These are phyloP conservation scores for Aspergillus fumigatiaffinis DNA, from an alignment of 2,329 filamentous ascomycete genomes.

Conservation along the genomic window DNA sequence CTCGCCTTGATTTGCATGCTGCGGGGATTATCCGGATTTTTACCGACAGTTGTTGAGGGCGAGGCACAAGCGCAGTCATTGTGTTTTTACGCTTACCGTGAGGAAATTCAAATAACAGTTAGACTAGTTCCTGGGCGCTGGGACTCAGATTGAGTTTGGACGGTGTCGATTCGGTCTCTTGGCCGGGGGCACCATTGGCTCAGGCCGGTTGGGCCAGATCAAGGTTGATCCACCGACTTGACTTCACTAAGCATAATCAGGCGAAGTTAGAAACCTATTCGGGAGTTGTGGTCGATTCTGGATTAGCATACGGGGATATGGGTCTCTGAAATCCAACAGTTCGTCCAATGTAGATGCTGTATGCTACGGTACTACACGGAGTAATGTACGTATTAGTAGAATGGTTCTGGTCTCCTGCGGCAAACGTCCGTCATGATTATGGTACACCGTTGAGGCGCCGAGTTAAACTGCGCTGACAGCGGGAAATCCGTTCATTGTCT, in stretches of 20 bases:
- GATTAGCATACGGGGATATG: background rate
- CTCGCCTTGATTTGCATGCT: too few species aligned
- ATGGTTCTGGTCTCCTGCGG: background rate
- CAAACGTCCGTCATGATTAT: background rate
- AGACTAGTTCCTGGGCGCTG: background rate
- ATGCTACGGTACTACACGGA: background rate
- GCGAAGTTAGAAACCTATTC: background rate
- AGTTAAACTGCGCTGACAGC: background rate
- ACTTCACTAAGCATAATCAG: background rate
- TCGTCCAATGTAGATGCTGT: background rate
- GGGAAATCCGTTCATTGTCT: background rate
- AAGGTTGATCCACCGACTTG: background rate
- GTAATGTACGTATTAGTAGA: background rate
- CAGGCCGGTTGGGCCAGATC: background rate
- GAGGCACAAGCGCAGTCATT: too few species aligned
- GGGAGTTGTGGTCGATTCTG: background rate
- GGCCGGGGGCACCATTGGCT: background rate
- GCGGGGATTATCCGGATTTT: background rate
- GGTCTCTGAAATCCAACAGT: background rate
- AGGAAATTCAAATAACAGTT: background rate
- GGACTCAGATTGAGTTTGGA: background rate
- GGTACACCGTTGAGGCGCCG: background rate
- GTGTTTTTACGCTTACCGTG: background rate
- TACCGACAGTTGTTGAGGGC: background rate
- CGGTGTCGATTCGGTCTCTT: background rate